phyloP scores from a whole-genome alignment of 768 basidiomycete genomes.

The Termitomyces bulborhizus region DNA sequence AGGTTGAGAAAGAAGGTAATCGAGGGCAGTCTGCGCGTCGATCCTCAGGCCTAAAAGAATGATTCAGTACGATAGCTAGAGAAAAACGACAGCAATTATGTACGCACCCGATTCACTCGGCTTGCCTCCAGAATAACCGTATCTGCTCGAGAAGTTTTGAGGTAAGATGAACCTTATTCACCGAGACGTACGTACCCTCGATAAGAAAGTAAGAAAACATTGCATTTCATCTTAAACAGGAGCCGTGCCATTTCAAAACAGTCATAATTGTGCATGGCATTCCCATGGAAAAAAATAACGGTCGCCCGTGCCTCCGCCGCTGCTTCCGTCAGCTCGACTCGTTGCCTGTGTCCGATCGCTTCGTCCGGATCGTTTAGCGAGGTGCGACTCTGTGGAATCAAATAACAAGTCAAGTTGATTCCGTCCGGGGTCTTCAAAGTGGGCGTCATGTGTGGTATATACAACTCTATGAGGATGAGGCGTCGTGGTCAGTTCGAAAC shows the following conservation, averaged over 20 bases:
- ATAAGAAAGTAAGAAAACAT: constrained; percentile 86
- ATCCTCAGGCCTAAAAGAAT: constrained; percentile 50
- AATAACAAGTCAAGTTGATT: constrained; percentile 10
- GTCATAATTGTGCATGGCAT: constrained; percentile 69
- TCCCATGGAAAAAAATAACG: constrained; percentile 85
- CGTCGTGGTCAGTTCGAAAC: neutral
- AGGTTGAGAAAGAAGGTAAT: constrained; percentile 57
- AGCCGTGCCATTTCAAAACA: constrained; percentile 60
- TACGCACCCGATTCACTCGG: constrained; percentile 71
- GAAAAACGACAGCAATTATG: neutral
- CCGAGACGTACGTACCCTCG: constrained; percentile 56
- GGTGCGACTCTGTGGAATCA: constrained; percentile 10
- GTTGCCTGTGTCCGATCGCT: neutral
- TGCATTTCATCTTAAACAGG: constrained; percentile 69
- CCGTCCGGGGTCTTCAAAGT: constrained; percentile 11
- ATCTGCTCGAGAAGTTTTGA: constrained; percentile 35
- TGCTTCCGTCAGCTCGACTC: constrained; percentile 12
- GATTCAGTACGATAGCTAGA: neutral
- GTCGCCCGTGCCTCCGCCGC: constrained; percentile 48
- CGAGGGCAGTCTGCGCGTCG: constrained; percentile 75
- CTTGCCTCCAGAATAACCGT: constrained; percentile 71
- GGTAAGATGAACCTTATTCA: neutral
- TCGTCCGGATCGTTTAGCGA: too few species aligned
- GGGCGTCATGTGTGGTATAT: constrained; percentile 10
- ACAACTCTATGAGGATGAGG: neutral